Conservation (phyloP, 2,329 filamentous ascomycete species). For the Rhynchosporium secalis region DNA sequence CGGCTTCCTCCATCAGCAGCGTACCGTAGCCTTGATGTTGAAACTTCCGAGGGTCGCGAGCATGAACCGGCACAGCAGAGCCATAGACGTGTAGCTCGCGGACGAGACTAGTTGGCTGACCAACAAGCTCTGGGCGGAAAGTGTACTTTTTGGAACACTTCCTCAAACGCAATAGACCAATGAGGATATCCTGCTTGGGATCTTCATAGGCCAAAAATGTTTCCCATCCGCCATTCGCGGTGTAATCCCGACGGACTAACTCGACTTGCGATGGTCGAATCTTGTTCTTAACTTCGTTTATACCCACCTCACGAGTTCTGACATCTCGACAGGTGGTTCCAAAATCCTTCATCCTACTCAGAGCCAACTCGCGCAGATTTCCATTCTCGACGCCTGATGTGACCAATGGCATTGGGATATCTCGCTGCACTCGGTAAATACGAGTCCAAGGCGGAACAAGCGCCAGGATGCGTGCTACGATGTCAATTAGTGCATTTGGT, state of each 20-base stretch:
- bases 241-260: slow-evolving; percentile 89
- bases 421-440: slow-evolving; percentile 96
- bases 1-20: slow-evolving; percentile 94
- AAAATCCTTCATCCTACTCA: slow-evolving; percentile 99
- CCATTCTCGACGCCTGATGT: slow-evolving; percentile 98
- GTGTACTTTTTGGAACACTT: slow-evolving; percentile 93
- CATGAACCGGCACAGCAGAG: slow-evolving; percentile 95
- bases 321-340: slow-evolving; percentile 96
- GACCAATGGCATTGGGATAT: slow-evolving; percentile 99
- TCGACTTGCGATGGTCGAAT: slow-evolving; percentile 96
- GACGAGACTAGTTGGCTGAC: slow-evolving; percentile 87
- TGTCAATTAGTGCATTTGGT: slow-evolving; percentile 91
- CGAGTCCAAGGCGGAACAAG: slow-evolving; percentile 96
- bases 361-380: slow-evolving; percentile 86
- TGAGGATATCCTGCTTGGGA: slow-evolving; percentile 96
- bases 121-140: slow-evolving; percentile 81
- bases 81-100: slow-evolving; percentile 96
- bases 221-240: slow-evolving; percentile 96
- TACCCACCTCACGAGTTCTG: slow-evolving; percentile 91
- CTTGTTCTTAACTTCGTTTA: slow-evolving; percentile 99
- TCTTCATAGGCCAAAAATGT: slow-evolving; percentile 98
- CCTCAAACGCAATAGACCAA: slow-evolving; percentile 82
- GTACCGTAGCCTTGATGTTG: slow-evolving; percentile 98
- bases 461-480: slow-evolving; percentile 93
- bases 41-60: slow-evolving; percentile 91